A percentile compares a stretch with the other conserved stretches of the same genome.
These are phyloP conservation scores for Limnomonas spitsbergensis DNA, from an alignment of 139 green algal species.

Conservation along the genomic window DNA sequence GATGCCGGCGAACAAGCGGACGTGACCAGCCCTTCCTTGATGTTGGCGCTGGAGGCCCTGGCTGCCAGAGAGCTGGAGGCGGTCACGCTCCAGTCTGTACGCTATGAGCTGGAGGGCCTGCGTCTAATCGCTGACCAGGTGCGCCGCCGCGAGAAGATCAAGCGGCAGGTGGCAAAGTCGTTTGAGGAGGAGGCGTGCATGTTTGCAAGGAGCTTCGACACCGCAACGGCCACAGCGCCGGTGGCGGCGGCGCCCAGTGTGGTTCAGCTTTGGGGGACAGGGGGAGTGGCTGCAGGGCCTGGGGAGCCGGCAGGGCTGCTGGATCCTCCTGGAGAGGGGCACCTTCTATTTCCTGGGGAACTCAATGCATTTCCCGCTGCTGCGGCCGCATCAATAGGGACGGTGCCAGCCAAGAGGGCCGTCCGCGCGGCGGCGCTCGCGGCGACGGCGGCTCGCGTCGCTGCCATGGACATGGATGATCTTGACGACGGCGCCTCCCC, in stretches of 20 bases:
- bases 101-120: constrained; percentile 45
- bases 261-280: neutral
- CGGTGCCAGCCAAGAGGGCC: neutral
- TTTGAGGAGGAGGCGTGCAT: neutral
- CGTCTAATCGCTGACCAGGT: constrained; percentile 38
- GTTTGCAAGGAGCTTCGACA: neutral
- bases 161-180: constrained; percentile 14
- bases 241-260: neutral
- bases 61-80: constrained; percentile 29
- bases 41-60: constrained; percentile 28
- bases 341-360: too few relatives aligned
- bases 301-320: too few relatives aligned
- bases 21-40: neutral
- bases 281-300: too few relatives aligned
- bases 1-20: neutral
- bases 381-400: neutral
- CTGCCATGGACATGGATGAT: neutral
- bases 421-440: neutral
- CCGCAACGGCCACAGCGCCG: neutral
- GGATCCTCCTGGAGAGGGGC: too few relatives aligned
- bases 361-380: neutral
- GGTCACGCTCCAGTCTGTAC: constrained; percentile 24
- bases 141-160: constrained; percentile 34
- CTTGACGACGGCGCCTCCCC: neutral
- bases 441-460: too few relatives aligned